Evolutionary conservation across 805 yeast species (phyloP), one percentile per base, ranked within the genome.

Genomic region (Jamesozyma spencerorum): DNA sequence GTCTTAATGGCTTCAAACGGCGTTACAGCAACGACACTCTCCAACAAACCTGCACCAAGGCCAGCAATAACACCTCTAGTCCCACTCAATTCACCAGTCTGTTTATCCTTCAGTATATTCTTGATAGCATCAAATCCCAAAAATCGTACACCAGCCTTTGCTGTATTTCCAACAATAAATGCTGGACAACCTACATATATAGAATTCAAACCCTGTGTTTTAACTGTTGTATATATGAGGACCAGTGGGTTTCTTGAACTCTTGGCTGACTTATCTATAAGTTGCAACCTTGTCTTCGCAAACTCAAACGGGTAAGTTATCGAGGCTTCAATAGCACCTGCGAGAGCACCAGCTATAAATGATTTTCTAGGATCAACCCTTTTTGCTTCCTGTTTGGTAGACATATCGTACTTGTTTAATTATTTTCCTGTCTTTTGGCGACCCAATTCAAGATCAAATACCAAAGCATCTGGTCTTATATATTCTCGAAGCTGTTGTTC

Each of bases 1-100:
- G 97, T 90, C 59, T 90, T 90, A 63, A 90, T 85, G 28, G 96
- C 94, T 63, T 90, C 98, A 41, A 88, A 87, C 2, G 98, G 98
- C 0, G 98, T 90, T 36, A 92, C 95, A 0, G 97, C 97, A 34
- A 88, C 70, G 20, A 87, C 81, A 42, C 94, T 81, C 60, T 90
- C 98, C 45, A 90, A 63, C 34, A 88, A 73, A 29, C 98, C 98
- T 2, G 98, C 98, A 36, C 97, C 97, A 34, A 92, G 68, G n/a
- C 98, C 98, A 1, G 98, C 98, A 26, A 90, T 44, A 5, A 88
- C 94, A 49, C 97, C 97, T 54, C 95, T 65, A 6, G 92, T 80
- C 3, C 95, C 95, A 28, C 92, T 78, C 37, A 92, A 65, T 61
- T 85, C 83, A 5, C 97, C 97, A 4, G 63, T 57, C 47, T 84